Evolutionary conservation across 495 filamentous ascomycete genomes (phyloP), one percentile per base, ranked within the genome.

Genomic region (Thermochaetoides thermophila): DNA sequence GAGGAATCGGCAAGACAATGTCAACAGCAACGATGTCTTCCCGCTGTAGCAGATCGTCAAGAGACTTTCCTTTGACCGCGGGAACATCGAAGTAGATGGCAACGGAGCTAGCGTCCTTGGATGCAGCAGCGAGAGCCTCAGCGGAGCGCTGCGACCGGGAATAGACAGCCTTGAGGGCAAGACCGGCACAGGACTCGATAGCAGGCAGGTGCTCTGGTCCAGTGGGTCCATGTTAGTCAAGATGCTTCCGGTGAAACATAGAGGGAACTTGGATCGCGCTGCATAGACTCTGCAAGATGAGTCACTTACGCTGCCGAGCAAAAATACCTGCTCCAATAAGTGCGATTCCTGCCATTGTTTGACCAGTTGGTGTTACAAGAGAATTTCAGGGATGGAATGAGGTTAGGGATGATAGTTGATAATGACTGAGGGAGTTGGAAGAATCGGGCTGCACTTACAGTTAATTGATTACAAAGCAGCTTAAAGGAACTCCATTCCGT

Each of bases 21-120:
- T 81, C 68, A 7, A 86, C 72, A 26, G 74, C 76, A 3, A 59
- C 46, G 34, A 86, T 69, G 54, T 89, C 82, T 24, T 49, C 35
- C 11, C 80, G 64, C 17, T 55, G 46, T 16, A 85, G 69, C 1
- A 89, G 58, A 39, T 71, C 76, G 17, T 59, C 56, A 32, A 75
- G 77, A 1, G 47, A 44, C 31, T 64, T 60, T 37, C 14, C 65
- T 60, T 3, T 48, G 26, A 6, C 61, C 57, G 4, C 56, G 51
- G 51, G 84, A 70, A 12, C 73, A 71, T 50, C 49, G 19, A 67
- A 64, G 44, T 68, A 66, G 30, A 64, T 50, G 40, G 69, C 71
- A 4, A 75, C 44, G 14, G 23, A 12, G 1, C 31, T n/a, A 4
- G 41, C 37, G 12, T 52, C 19, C 7, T 48, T 38, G 27, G 52